phyloP scores from a whole-genome alignment of 148 eudicot genomes.

The Mesembryanthemum crystallinum region DNA sequence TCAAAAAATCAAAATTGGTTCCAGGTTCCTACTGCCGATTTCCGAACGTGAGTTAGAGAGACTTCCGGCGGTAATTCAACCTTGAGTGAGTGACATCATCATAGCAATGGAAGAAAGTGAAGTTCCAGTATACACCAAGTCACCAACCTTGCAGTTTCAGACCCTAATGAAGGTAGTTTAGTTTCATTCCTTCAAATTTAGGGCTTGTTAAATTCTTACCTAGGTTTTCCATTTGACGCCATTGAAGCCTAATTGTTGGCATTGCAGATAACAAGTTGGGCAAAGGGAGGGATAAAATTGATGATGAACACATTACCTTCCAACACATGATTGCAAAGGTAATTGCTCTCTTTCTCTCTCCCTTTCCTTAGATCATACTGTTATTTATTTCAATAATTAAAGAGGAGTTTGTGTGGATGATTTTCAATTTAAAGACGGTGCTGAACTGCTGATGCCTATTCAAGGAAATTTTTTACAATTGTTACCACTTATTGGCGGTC shows the following conservation, averaged over 20 bases:
- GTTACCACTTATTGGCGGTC: no score
- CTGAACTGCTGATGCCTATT: no score
- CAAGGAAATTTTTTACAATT: no score
- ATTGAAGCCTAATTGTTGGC: neutral
- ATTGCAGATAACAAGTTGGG: conserved; percentile 70
- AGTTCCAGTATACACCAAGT: conserved; percentile 94
- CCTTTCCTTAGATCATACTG: no score
- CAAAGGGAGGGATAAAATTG: conserved; percentile 66
- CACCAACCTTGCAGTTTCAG: no score
- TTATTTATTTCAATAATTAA: no score
- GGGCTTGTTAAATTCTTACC: neutral
- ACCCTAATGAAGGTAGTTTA: conserved; percentile 78
- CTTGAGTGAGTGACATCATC: no score
- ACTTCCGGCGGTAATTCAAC: neutral
- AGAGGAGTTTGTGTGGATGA: no score
- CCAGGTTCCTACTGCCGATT: no score
- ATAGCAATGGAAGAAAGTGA: conserved; percentile 82
- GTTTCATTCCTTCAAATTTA: neutral
- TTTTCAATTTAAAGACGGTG: no score
- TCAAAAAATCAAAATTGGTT: no score
- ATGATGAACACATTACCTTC: conserved; percentile 88
- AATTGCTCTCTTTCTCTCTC: conserved; percentile 40
- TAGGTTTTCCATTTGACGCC: neutral
- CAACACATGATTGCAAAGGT: conserved; percentile 99
- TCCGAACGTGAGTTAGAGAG: conserved; percentile 2